Evolutionary conservation across 2,329 filamentous ascomycete genomes (phyloP), one percentile per base, ranked within the genome.

Genomic region (Penicillium occitanis): DNA sequence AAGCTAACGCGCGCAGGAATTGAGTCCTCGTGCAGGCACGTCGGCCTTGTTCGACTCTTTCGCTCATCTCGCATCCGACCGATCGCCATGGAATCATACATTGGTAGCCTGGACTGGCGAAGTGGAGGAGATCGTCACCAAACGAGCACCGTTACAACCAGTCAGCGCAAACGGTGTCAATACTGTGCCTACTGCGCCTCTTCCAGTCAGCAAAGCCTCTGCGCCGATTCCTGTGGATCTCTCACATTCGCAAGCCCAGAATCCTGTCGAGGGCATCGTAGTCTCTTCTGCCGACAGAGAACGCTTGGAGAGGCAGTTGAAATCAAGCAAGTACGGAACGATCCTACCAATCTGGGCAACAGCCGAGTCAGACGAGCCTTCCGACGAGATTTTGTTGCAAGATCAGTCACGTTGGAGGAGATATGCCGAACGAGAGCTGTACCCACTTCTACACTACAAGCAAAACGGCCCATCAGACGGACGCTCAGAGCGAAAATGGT

Each of bases 71-170:
- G 91, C 93, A 3, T 96, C 93, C n/a, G 84, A 90, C 65, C 85
- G 90, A 51, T 89, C 90, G 1, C 88, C 90, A 22, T 98, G 93
- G 93, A 92, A 93, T 72, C 94, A 97, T 80, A 95, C 90, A 0
- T 86, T 97, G 5, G 91, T 98, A 63, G 93, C 92, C 55, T 98
- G 94, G 94, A 97, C 94, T 2, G 94, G 94, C 66, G 94, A 98
- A 77, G 90, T 94, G 67, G 86, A 89, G 66, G 80, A 77, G n/a
- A 70, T 75, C 14, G 63, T 73, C 6, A 71, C 75, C 25, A 64
- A 68, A 19, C 73, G 71, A 64, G 30, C 74, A 22, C 74, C 75
- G 14, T 66, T 75, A n/a, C 75, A 78, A 62, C 74, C 73, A 35
- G 70, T 75, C 37, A 69, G 72, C 2, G 67, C 70, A 55, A 77